Evolutionary conservation across 805 yeast species (phyloP).

Genomic region (Saturnispora mendoncae): DNA sequence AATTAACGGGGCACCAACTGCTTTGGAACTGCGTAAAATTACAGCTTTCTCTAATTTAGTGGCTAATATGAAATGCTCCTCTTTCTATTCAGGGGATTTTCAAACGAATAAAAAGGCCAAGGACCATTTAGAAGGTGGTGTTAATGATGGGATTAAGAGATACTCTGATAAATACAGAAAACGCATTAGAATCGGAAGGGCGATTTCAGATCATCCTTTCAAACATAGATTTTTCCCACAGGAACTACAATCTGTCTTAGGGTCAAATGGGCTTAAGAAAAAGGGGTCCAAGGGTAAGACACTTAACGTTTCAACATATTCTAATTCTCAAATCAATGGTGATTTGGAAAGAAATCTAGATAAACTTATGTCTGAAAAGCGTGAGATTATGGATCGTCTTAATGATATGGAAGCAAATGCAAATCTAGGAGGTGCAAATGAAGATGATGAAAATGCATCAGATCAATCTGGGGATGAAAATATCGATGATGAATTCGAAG

Average conservation of each 20-base stretch:
- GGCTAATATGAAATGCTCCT: slow-evolving; percentile 50
- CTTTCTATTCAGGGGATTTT: slow-evolving; percentile 55
- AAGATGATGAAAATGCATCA: slow-evolving; percentile 35
- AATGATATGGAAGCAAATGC: slow-evolving; percentile 32
- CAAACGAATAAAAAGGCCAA: not conserved
- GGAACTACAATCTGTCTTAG: slow-evolving; percentile 64
- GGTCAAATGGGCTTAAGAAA: too few species aligned
- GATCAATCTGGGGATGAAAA: slow-evolving; percentile 33
- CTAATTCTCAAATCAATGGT: slow-evolving; percentile 28
- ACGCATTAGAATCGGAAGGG: slow-evolving; percentile 58
- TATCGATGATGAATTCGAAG: slow-evolving; percentile 61
- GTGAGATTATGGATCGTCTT: slow-evolving; percentile 25
- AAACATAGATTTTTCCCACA: slow-evolving; percentile 62
- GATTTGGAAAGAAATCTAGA: slow-evolving; percentile 27
- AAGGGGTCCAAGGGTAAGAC: slow-evolving; percentile 33
- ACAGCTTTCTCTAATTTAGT: slow-evolving; percentile 47
- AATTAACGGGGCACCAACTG: slow-evolving; percentile 49
- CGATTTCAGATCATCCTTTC: slow-evolving; percentile 74
- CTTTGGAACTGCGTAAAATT: slow-evolving; percentile 43
- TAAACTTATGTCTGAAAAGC: slow-evolving; percentile 20
- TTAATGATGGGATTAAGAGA: slow-evolving; percentile 66
- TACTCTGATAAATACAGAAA: slow-evolving; percentile 75
- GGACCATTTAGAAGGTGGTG: slow-evolving; percentile 31
- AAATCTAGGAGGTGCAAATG: slow-evolving; percentile 36
- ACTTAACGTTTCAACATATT: slow-evolving; percentile 32